Percentiles rank a stretch among this genome's conserved stretches.
Evolutionary conservation across 345 rosid species (phyloP).

Genomic region (Moringa oleifera): DNA sequence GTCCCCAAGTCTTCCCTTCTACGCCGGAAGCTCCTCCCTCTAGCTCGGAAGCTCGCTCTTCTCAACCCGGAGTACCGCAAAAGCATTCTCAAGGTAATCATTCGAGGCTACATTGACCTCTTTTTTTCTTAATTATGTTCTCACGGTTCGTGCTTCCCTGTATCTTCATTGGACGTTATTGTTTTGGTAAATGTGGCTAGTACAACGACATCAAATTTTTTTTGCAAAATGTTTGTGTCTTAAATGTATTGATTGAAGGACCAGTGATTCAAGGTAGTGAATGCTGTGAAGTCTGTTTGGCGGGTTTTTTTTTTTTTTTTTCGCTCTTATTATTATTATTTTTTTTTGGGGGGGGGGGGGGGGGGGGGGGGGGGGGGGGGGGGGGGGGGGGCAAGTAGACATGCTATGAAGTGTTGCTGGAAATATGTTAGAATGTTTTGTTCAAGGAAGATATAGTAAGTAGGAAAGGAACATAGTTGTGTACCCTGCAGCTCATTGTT

Average conservation of each 20-base stretch:
- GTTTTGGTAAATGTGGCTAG: neutral
- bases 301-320: neutral
- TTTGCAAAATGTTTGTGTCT: neutral
- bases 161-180: no score
- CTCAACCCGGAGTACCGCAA: constrained; percentile 47
- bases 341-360: no score
- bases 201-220: neutral
- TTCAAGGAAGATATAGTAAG: neutral
- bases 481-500: neutral
- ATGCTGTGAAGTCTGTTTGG: neutral
- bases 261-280: neutral
- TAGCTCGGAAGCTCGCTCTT: constrained; percentile 64
- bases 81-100: constrained; percentile 57
- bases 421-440: neutral
- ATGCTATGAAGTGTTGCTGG: neutral
- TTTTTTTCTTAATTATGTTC: no score
- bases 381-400: no score
- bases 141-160: no score
- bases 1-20: constrained; percentile 49
- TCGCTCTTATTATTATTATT: neutral
- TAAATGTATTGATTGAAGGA: neutral
- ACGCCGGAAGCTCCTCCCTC: constrained; percentile 59
- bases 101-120: neutral
- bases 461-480: neutral
- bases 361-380: no score